A percentile compares a stretch with the other conserved stretches of the same genome.
Conservation (phyloP, 805 yeast genomes). For the Pichia membranifaciens region DNA sequence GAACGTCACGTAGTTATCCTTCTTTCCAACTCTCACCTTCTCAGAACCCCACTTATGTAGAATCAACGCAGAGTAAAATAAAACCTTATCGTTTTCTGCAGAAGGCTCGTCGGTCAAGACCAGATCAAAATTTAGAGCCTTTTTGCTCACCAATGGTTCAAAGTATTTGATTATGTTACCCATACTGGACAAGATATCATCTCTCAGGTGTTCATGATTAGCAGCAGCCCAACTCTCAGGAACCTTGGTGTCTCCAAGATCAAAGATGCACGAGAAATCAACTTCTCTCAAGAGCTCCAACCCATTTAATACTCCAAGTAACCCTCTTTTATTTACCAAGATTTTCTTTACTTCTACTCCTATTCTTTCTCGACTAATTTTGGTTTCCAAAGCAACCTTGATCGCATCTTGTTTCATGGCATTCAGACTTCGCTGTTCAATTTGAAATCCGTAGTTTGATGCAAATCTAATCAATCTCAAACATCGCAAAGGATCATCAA, state of each 20-base stretch:
- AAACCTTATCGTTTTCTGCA: conserved; percentile 20
- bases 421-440: conserved; percentile 50
- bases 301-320: conserved; percentile 54
- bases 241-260: conserved; percentile 28
- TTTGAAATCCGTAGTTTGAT: conserved; percentile 60
- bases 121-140: neutral
- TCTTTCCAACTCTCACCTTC: conserved; percentile 25
- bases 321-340: conserved; percentile 40
- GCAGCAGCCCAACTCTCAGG: conserved; percentile 18
- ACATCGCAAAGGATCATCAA: conserved; percentile 92
- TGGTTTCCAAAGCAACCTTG: conserved; percentile 52
- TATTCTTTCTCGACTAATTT: conserved; percentile 85
- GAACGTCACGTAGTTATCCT: conserved; percentile 37
- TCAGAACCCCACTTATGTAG: conserved; percentile 44
- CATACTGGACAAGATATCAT: conserved; percentile 17
- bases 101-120: conserved; percentile 6
- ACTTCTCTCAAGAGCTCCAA: conserved; percentile 51
- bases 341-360: conserved; percentile 82
- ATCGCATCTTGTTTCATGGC: conserved; percentile 64
- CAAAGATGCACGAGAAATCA: conserved; percentile 55
- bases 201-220: conserved; percentile 7
- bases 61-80: conserved; percentile 44
- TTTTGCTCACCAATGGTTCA: conserved; percentile 19
- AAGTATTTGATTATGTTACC: conserved; percentile 17
- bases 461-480: conserved; percentile 84